Evolutionary conservation across 306 rosid species (phyloP), one percentile per base, ranked within the genome.

Genomic region (Dryas octopetala): DNA sequence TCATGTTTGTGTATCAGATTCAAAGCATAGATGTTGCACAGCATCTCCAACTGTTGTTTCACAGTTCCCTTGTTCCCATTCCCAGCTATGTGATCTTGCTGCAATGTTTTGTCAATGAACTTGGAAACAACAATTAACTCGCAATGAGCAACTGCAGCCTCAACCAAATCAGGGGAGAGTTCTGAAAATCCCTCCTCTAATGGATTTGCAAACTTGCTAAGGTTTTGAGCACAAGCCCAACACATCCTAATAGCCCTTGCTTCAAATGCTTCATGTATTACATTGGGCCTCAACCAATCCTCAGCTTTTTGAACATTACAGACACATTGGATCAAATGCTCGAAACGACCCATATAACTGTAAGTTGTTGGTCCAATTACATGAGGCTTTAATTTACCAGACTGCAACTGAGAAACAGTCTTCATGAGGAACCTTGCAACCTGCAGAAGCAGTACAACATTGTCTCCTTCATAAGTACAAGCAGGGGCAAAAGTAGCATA

Each of bases 381-480:
- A 32, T 71, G 84, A 32, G 93, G 97, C 83, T 91, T 87, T 12
- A 12, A 23, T 68, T 87, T 85, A 53, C 86, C 92, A 43, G 97
- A 87, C 46, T 73, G 85, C 79, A 88, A 73, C 86, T 90, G 90
- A 83, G 96, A 79, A 59, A 88, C 64, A 32, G 93, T 86, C 88
- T 94, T 94, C 81, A 91, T 52, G n/a, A 94, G 97, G 83, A 88
- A 83, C 81, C 95, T 88, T 80, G 97, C 91, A 76, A 94, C 97
- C 95, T 94, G 98, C 68, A 94, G 83, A 79, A 91, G 96, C 70
- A 94, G 87, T 64, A 91, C 98, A 80, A 71, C 19, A 43, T 91
- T 94, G 85, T 94, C 97, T 74, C 98, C 96, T 87, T 94, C 98
- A 70, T 94, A 94, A 2, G 97, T 91, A 71, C 95, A 94, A 19